Conservation (phyloP, 176 grass and related monocot genomes). For the Ampelocalamus luodianensis region DNA sequence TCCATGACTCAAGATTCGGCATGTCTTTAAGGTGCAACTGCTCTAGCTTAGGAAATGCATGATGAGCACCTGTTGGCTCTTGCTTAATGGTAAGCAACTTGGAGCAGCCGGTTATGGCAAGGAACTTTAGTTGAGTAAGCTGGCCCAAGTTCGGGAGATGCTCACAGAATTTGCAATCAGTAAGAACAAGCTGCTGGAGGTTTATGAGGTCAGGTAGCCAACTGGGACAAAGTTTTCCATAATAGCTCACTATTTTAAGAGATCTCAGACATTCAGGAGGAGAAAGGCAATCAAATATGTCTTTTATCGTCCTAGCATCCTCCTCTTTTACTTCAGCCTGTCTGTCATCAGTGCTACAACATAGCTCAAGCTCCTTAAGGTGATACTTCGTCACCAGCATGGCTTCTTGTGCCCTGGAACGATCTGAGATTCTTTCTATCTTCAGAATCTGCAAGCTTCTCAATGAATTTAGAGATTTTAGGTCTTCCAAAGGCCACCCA, state of each 20-base stretch:
- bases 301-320: constrained; percentile 42
- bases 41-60: constrained; percentile 56
- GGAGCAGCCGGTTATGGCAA: constrained; percentile 46
- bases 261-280: constrained; percentile 54
- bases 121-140: constrained; percentile 49
- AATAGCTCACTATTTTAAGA: constrained; percentile 65
- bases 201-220: constrained; percentile 52
- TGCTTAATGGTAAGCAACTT: constrained; percentile 44
- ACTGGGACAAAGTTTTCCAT: constrained; percentile 38
- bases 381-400: constrained; percentile 45
- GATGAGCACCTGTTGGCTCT: background rate
- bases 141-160: constrained; percentile 53
- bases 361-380: constrained; percentile 61
- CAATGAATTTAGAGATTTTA: constrained; percentile 52
- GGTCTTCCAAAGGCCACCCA: constrained; percentile 55
- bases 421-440: constrained; percentile 50
- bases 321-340: constrained; percentile 24
- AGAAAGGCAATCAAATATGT: constrained; percentile 45
- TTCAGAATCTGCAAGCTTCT: constrained; percentile 61
- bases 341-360: constrained; percentile 53
- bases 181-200: constrained; percentile 52
- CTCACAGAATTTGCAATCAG: constrained; percentile 55
- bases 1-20: constrained; percentile 55
- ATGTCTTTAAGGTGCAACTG: constrained; percentile 61
- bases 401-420: constrained; percentile 40